Percentiles rank a stretch among this genome's conserved stretches.
phyloP scores from a whole-genome alignment of 2,329 filamentous ascomycete species.

The Exophiala phaeomuriformis region DNA sequence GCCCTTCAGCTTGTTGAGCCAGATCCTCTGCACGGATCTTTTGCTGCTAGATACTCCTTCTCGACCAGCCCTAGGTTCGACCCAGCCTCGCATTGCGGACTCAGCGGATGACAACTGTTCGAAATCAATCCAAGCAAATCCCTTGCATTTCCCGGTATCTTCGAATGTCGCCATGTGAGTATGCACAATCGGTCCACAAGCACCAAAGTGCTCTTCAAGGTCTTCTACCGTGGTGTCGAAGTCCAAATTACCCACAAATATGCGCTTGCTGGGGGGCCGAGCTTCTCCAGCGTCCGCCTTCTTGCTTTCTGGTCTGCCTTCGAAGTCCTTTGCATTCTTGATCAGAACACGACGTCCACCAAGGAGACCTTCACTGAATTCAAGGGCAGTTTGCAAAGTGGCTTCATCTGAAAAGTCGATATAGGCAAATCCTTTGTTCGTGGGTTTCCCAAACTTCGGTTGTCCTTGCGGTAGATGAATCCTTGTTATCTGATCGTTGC shows the following conservation, averaged over 20 bases:
- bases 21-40: constrained; percentile 59
- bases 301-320: constrained; percentile 67
- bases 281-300: constrained; percentile 35
- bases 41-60: constrained; percentile 25
- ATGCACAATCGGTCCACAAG: constrained; percentile 75
- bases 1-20: constrained; percentile 76
- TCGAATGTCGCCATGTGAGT: constrained; percentile 91
- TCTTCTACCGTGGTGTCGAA: constrained; percentile 78
- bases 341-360: constrained; percentile 75
- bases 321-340: constrained; percentile 84
- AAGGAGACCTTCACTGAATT: constrained; percentile 75
- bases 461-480: constrained; percentile 65
- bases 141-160: constrained; percentile 95
- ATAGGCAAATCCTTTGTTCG: constrained; percentile 94
- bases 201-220: constrained; percentile 70
- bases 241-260: constrained; percentile 86
- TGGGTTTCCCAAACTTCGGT: constrained; percentile 47
- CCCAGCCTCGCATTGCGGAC: constrained; percentile 71
- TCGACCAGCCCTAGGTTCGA: constrained; percentile 53
- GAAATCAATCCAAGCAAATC: constrained; percentile 92
- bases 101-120: constrained; percentile 67
- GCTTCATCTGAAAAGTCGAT: constrained; percentile 72
- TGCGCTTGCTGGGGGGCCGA: constrained; percentile 65
- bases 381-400: constrained; percentile 68
- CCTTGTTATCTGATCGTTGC: constrained; percentile 67